phyloP scores from a whole-genome alignment of 2,329 filamentous ascomycete genomes.

The Arthrocladium fulminans region DNA sequence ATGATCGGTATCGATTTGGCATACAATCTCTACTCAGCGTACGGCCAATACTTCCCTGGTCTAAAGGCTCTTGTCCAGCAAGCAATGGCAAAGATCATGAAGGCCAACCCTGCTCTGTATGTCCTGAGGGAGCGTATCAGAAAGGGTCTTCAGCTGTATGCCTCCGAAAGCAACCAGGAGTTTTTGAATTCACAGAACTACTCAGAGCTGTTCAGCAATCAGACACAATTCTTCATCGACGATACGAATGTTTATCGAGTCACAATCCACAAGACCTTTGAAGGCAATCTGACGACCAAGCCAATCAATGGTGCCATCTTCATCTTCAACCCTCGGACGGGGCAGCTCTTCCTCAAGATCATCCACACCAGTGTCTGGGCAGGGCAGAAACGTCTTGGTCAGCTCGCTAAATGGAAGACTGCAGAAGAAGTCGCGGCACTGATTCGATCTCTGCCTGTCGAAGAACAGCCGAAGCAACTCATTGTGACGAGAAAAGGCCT shows the following conservation, averaged over 20 bases:
- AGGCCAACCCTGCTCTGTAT: conserved; percentile 93
- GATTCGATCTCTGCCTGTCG: conserved; percentile 87
- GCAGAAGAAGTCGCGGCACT: conserved; percentile 98
- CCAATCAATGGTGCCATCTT: conserved; percentile 99
- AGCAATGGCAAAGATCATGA: conserved; percentile 99
- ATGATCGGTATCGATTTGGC: conserved; percentile 98
- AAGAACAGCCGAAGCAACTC: conserved; percentile 97
- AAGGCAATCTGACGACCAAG: conserved; percentile 97
- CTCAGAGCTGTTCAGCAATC: conserved; percentile 97
- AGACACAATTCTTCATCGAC: conserved; percentile 97
- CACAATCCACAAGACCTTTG: conserved; percentile 98
- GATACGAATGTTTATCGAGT: conserved; percentile 99
- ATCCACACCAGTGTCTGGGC: conserved; percentile 99
- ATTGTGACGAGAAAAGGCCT: conserved; percentile 97
- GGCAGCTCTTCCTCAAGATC: conserved; percentile 96
- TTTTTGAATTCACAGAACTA: conserved; percentile 99
- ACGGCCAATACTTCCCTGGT: conserved; percentile 97
- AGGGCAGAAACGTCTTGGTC: conserved; percentile 95
- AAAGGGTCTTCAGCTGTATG: conserved; percentile 95
- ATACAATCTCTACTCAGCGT: conserved; percentile 97
- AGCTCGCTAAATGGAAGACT: conserved; percentile 98
- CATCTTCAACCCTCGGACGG: conserved; percentile 98
- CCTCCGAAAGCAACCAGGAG: conserved; percentile 97
- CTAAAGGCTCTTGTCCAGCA: conserved; percentile 92
- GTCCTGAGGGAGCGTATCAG: conserved; percentile 95